Evolutionary conservation across 1,284 basidiomycete species (phyloP), one percentile per base, ranked within the genome.

Genomic region (Ceratobasidium theobromae): DNA sequence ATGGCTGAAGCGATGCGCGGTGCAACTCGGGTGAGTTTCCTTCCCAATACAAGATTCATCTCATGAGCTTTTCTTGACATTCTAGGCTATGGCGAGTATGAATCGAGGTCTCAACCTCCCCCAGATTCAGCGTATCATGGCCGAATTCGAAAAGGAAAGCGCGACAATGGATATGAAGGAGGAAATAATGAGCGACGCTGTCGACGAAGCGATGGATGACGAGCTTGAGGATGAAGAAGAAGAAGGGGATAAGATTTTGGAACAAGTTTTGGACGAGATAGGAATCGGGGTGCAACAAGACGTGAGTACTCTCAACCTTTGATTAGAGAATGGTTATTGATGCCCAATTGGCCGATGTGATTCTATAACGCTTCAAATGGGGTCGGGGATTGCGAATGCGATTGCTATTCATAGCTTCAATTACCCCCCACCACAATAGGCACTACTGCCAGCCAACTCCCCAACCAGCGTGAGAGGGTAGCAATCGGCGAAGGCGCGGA

Each of bases 131-230:
- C 86, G 87, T 60, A 98, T 99, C 75, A 95, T 99, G 90, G 91
- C 89, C 72, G 96, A 99, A 53, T 99, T 99, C 72, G 96, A 99
- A 79, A 90, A 88, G 73, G 97, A 99, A 78, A 96, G 89, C 70
- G 87, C 91, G 9, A 92, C 90, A 76, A 99, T 99, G 97, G 96
- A 99, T 77, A 99, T 99, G 97, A 99, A 98, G 78, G 97, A 98
- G 78, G 96, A 98, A 76, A 97, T 99, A 91, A 99, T 99, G 96
- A 93, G 90, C 40, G 97, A 99, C 69, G 91, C 95, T 0, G 91
- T 99, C 8, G 97, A 99, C 77, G 96, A 98, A 74, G 95, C 95
- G 40, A 98, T 99, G 94, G 95, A 97, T 73, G 91, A 93, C 54
- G 93, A 94, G 23, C 81, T 80, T 40, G 93, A 95, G 71, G 95